phyloP scores from a whole-genome alignment of 495 filamentous ascomycete species.

The Penicillium riverlandense region DNA sequence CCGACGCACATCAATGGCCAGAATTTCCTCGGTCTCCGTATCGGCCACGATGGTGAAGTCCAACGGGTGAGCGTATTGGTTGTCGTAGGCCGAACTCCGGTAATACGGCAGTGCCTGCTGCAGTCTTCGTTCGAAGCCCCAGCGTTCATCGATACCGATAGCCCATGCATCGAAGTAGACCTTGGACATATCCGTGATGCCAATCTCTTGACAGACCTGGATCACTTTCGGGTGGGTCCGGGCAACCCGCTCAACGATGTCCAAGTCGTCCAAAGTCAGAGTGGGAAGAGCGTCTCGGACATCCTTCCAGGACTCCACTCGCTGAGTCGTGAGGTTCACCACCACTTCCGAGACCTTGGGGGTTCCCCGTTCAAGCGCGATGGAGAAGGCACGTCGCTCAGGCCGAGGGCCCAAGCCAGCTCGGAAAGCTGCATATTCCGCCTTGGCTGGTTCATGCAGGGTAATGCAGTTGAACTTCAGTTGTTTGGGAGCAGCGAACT shows the following conservation, averaged over 20 bases:
- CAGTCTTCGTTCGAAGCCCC: slow-evolving; percentile 30
- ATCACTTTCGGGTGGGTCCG: slow-evolving; percentile 75
- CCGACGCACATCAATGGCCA: slow-evolving; percentile 83
- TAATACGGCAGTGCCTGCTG: slow-evolving; percentile 34
- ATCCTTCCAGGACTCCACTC: slow-evolving; percentile 64
- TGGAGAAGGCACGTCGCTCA: slow-evolving; percentile 28
- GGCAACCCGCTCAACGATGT: slow-evolving; percentile 67
- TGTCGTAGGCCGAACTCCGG: slow-evolving; percentile 40
- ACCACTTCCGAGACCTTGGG: slow-evolving; percentile 64
- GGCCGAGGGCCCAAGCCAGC: slow-evolving; percentile 41
- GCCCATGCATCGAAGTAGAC: slow-evolving; percentile 64
- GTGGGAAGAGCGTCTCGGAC: slow-evolving; percentile 72
- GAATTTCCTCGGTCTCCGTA: slow-evolving; percentile 88
- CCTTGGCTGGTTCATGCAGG: slow-evolving; percentile 71
- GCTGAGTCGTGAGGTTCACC: slow-evolving; percentile 60
- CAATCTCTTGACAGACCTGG: slow-evolving; percentile 74
- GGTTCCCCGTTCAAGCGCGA: slow-evolving; percentile 22
- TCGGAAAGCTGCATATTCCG: slow-evolving; percentile 70
- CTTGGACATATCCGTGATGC: slow-evolving; percentile 81
- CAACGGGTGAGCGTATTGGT: slow-evolving; percentile 34
- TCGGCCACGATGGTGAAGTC: slow-evolving; percentile 30
- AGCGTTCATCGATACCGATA: slow-evolving; percentile 33
- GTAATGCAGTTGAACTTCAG: slow-evolving; percentile 82
- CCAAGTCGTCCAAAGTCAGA: slow-evolving; percentile 83
- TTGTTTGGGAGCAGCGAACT: slow-evolving; percentile 17